Evolutionary conservation across 768 basidiomycete genomes (phyloP), one percentile per base, ranked within the genome.

Genomic region (Lactarius vividus): DNA sequence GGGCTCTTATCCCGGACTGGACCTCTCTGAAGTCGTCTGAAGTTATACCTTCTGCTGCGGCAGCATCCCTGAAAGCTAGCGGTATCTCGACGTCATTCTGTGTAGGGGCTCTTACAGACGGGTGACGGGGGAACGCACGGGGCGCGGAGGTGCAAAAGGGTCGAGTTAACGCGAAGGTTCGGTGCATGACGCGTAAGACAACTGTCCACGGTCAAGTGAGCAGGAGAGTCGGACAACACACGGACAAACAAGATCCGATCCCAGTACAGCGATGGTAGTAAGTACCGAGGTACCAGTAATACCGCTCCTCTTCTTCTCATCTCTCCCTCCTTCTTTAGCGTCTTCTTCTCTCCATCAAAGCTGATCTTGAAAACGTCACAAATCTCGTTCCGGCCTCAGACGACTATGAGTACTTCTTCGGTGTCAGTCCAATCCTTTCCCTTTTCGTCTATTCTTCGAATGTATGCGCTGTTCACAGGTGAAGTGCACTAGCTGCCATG

Each of bases 341-440:
- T 63, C 79, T 91, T 16, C 78, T 80, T 66, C 78, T 91, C 35
- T 88, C 85, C 55, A 89, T 91, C 74, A 86, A 87, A 76, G 92
- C 92, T 13, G 88, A 90, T 3, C 81, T 94, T 53, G 90, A 94
- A 74, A 88, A 89, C 69, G 85, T 93, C 66, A 89, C 90, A 10
- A 79, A 85, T 70, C 77, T 94, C 33, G 77, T 78, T 58, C 92
- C 92, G 35, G 81, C 83, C n/a, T 75, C 79, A 4, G 81, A 86
- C 35, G 83, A 87, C 69, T 94, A 89, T 70, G 88, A 92, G 64
- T 94, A 84, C 74, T 88, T 89, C 80, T 94, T 94, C 79, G 75
- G 88, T 80, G 91, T 90, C 58, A 63, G 39, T 52, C 49, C 16
- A 40, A 57, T 7, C 39, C 35, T 33, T 40, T 26, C n/a, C 37